phyloP scores from a whole-genome alignment of 225 moss, liverwort and hornwort genomes.

The Bryum argenteum region DNA sequence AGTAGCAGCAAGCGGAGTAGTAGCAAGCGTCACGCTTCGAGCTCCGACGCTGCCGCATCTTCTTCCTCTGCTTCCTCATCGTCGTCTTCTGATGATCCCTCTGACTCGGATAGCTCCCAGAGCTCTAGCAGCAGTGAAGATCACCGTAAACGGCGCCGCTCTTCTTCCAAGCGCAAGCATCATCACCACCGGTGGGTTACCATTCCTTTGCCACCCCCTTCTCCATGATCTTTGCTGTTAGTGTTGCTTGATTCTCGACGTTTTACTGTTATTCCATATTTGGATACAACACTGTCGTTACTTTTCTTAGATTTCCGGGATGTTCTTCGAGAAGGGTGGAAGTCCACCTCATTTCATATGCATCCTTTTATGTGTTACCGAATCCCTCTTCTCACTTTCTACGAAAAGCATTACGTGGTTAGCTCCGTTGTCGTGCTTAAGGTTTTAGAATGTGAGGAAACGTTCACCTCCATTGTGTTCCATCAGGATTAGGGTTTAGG shows the following conservation, averaged over 20 bases:
- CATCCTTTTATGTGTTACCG: neutral
- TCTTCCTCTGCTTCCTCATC: conserved; percentile 45
- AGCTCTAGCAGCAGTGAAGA: conserved; percentile 56
- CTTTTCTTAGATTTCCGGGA: neutral
- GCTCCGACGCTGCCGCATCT: conserved; percentile 37
- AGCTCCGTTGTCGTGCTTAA: neutral
- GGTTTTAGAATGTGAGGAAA: conserved; percentile 19
- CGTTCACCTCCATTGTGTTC: neutral
- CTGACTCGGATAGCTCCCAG: conserved; percentile 42
- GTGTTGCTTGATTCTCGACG: neutral
- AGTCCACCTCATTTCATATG: neutral
- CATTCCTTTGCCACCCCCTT: neutral
- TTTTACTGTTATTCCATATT: neutral
- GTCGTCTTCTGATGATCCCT: conserved; percentile 35
- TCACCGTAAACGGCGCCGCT: conserved; percentile 42
- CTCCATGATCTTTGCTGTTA: neutral
- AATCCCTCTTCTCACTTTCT: neutral
- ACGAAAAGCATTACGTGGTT: neutral
- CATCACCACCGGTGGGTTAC: conserved; percentile 38
- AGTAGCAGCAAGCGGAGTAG: conserved; percentile 30
- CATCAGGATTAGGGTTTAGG: conserved; percentile 16
- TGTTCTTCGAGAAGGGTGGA: neutral
- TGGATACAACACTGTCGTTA: neutral
- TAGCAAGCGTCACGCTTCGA: conserved; percentile 40
- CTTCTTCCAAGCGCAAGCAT: conserved; percentile 65